Percentiles rank a stretch among this genome's conserved stretches.
Conservation (phyloP, 1,284 basidiomycete species). For the Pascua sp. region DNA sequence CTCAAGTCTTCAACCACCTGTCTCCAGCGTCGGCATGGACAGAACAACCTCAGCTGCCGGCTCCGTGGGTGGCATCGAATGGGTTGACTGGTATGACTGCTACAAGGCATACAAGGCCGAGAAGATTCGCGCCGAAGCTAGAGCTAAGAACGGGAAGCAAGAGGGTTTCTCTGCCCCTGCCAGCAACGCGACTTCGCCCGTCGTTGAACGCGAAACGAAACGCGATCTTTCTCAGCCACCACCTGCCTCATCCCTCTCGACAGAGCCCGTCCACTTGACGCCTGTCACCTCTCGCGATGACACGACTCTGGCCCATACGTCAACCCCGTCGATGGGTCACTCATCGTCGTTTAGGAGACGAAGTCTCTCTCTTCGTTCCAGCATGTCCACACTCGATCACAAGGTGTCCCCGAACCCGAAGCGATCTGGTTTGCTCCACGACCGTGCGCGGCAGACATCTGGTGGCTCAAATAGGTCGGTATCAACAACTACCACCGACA, state of each 20-base stretch:
- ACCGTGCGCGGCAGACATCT: conserved; percentile 36
- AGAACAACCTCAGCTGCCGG: conserved; percentile 34
- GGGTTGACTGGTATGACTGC: conserved; percentile 60
- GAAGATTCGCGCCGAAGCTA: conserved; percentile 52
- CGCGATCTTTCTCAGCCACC: neutral
- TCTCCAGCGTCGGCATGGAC: conserved; percentile 26
- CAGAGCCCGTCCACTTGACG: conserved; percentile 9
- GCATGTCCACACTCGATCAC: conserved; percentile 33
- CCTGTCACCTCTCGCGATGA: conserved; percentile 35
- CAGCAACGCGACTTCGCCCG: neutral
- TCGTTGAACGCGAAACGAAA: neutral
- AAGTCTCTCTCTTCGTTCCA: conserved; percentile 38
- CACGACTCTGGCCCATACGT: neutral
- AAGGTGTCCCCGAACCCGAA: conserved; percentile 27
- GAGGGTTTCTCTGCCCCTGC: neutral
- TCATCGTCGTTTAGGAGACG: conserved; percentile 17
- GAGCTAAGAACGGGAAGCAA: conserved; percentile 9
- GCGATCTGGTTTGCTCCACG: conserved; percentile 21
- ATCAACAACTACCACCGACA: neutral
- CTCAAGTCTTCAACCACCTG: neutral
- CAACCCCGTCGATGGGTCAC: neutral
- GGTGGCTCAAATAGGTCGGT: conserved; percentile 23
- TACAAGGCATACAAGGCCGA: conserved; percentile 57
- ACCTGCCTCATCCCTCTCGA: neutral
- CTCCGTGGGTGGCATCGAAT: conserved; percentile 53